Conservation (phyloP, 2,329 filamentous ascomycete genomes). For the Chaetothyriales sp. region DNA sequence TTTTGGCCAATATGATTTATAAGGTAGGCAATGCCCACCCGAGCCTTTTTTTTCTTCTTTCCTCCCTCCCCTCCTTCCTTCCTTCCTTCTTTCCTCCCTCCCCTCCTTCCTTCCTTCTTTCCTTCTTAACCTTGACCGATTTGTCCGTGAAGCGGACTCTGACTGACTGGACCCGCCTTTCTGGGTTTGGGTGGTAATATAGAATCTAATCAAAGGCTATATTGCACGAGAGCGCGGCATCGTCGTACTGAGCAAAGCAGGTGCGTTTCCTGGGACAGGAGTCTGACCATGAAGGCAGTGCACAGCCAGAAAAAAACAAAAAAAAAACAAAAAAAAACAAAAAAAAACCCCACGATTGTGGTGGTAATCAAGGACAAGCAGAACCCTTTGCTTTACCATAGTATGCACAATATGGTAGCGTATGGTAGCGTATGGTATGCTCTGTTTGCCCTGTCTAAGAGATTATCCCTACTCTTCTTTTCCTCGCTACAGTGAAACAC, state of each 20-base stretch:
- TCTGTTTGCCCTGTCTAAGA: not conserved
- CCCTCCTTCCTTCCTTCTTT: too few species aligned
- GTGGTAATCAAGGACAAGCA: not conserved
- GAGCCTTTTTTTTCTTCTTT: too few species aligned
- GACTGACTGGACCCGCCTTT: not conserved
- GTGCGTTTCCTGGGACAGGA: conserved; percentile 81
- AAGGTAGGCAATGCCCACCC: conserved; percentile 52
- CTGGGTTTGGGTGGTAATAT: not conserved
- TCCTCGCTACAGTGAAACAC: too few species aligned
- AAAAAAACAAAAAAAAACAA: too few species aligned
- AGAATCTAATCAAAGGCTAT: conserved; percentile 96
- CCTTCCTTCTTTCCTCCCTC: too few species aligned
- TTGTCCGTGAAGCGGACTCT: not conserved
- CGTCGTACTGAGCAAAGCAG: conserved; percentile 81
- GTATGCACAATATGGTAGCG: too few species aligned
- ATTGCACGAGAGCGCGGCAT: conserved; percentile 82
- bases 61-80: conserved; percentile 9
- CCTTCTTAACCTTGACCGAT: too few species aligned
- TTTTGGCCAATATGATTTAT: conserved; percentile 94
- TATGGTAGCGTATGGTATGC: not conserved
- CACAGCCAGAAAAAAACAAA: not conserved
- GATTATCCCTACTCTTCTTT: not conserved
- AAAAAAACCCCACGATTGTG: not conserved
- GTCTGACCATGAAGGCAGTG: conserved; percentile 28
- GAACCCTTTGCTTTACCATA: not conserved